Evolutionary conservation across 441 rosid species (phyloP), one percentile per base, ranked within the genome.

Genomic region (Erodium moschatum): DNA sequence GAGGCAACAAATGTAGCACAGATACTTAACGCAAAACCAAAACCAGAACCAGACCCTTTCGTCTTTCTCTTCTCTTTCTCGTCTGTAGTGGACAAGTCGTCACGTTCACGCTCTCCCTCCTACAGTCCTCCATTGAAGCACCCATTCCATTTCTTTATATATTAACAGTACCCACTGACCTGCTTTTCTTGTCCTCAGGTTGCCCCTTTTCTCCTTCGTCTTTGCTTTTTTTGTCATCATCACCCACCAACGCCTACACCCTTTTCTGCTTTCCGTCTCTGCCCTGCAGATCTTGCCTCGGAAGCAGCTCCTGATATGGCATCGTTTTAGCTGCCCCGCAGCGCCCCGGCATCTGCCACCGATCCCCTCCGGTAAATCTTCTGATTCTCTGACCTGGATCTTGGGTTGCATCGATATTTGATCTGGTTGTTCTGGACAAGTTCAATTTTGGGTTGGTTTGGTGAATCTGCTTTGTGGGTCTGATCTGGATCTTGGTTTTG

Each of bases 381-480:
- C 24, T 56, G 19, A 56, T 56, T 18, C 16, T 1, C 62, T 56
- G 62, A 56, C 6, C 12, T 56, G 62, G 24, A 56, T 56, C 62
- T 56, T 35, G 62, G 62, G 27, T 56, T 56, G 24, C 9, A 8
- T 56, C 16, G 21, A 56, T 56, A 9, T 35, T 35, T 35, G 40
- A 35, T 35, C 6, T 7, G 40, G 9, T 35, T 35, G 40, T 35
- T 35, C 40, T 3, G 8, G 40, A 35, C 6, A 35, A 35, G 3
- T 35, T 35, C 40, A 35, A 35, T 35, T 35, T 8, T 56, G 62
- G 24, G 6, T 56, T 56, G 11, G 16, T 56, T 56, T 18, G 62
- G 16, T 56, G 62, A 56, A 56, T 56, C 62, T 56, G 62, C 62
- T 6, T 16, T 56, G 62, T 56, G 62, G 27, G 62, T 56, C 62